Evolutionary conservation across 2,329 filamentous ascomycete species (phyloP).

Genomic region (Sclerotinia sclerotiorum): DNA sequence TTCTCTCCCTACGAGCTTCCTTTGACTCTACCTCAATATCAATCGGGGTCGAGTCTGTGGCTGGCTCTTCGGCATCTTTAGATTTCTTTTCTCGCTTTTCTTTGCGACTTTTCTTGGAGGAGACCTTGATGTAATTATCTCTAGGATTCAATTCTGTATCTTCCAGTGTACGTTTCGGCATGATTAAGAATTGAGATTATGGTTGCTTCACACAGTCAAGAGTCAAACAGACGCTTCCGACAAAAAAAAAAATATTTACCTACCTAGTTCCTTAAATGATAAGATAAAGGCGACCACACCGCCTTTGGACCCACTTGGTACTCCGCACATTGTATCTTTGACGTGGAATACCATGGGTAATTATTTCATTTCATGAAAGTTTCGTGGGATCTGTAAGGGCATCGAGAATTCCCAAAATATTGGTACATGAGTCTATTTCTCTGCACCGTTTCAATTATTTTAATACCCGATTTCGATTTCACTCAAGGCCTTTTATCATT

Average conservation of each 20-base stretch:
- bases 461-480: too few relatives aligned
- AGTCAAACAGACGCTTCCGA: slow-evolving; percentile 14
- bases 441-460: too few relatives aligned
- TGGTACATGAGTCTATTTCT: too few relatives aligned
- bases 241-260: slow-evolving; percentile 13
- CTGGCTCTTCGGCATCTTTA: slow-evolving; percentile 27
- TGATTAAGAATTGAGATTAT: slow-evolving; percentile 26
- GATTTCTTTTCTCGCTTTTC: slow-evolving; percentile 32
- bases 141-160: slow-evolving; percentile 34
- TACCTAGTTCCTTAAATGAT: slow-evolving; percentile 15
- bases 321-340: too few relatives aligned
- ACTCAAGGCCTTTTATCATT: too few relatives aligned
- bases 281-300: slow-evolving; percentile 6
- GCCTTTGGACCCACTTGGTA: background rate
- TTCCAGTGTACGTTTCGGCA: slow-evolving; percentile 40
- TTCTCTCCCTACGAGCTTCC: slow-evolving; percentile 44
- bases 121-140: slow-evolving; percentile 23
- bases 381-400: too few relatives aligned
- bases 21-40: slow-evolving; percentile 40
- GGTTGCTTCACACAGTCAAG: slow-evolving; percentile 4
- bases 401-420: too few relatives aligned
- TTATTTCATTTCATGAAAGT: too few relatives aligned
- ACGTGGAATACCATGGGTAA: too few relatives aligned
- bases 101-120: slow-evolving; percentile 38
- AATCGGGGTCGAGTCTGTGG: slow-evolving; percentile 23